A percentile compares a stretch with the other conserved stretches of the same genome.
Evolutionary conservation across 2,329 filamentous ascomycete genomes (phyloP).

Genomic region (Xylaria sp.): DNA sequence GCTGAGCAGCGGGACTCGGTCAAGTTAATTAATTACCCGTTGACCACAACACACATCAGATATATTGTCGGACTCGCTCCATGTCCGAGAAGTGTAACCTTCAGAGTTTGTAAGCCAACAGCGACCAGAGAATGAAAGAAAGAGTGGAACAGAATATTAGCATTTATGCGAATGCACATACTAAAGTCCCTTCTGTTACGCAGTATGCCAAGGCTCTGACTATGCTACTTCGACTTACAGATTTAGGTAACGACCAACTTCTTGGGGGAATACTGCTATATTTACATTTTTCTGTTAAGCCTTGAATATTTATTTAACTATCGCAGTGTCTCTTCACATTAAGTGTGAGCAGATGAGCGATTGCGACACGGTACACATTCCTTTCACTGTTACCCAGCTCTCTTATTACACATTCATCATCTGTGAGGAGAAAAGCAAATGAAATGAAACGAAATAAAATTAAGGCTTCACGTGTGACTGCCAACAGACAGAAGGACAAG

Average conservation of each 20-base stretch:
- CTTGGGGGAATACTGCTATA: too few species aligned
- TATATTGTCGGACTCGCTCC: conserved; percentile 22
- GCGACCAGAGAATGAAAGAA: not conserved
- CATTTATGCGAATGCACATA: not conserved
- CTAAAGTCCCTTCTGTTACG: not conserved
- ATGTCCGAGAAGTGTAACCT: conserved; percentile 21
- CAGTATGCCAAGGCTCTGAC: not conserved
- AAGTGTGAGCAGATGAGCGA: not conserved
- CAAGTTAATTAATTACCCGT: conserved; percentile 1
- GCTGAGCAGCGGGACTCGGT: not conserved
- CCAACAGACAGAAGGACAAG: not conserved
- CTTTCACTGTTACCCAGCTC: not conserved
- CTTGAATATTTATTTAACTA: not conserved
- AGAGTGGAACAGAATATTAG: not conserved
- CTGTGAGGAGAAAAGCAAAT: not conserved
- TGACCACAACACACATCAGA: not conserved
- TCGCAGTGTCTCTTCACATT: not conserved
- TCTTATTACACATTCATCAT: not conserved
- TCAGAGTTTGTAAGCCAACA: not conserved
- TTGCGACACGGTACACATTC: not conserved
- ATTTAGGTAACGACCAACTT: too few species aligned
- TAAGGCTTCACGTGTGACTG: not conserved
- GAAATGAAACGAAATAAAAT: not conserved
- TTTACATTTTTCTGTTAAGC: too few species aligned
- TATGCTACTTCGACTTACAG: not conserved